Base-by-base conservation (phyloP, 148 eudicot genomes). In the Beta vulgaris region DNA sequence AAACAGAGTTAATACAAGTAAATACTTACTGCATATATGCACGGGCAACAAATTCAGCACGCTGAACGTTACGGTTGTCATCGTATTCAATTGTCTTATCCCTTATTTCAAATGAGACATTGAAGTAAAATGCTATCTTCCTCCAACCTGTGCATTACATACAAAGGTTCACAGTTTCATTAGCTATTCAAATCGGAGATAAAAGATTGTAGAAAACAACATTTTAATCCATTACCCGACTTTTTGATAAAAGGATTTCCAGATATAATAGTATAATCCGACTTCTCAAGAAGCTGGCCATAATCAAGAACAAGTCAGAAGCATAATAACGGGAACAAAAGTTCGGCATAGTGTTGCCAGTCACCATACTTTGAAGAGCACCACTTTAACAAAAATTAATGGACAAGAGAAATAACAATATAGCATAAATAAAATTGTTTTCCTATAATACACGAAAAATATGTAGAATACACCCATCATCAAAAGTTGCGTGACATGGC, bases 41-140 rank as follows among this genome's bases (percentile, higher is more conserved):
- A 69, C 98, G 93, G 59, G 89, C 91, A 35, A 90, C 76, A 76
- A 94, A 94, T 86, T 94, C 98, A 77, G 98, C 97, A 75, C 97
- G 97, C 74, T 82, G 91, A 78, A 94, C 97, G 65, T 94, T 89
- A 66, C 89, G 89, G 65, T 83, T 85, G 34, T 89, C 98, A 80
- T 94, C 97, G 85, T 87, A 94, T 78, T 91, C 96, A 80, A 94
- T 90, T 40, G 80, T 88, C 88, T 90, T 94, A 78, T 94, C 97
- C 82, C 86, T 94, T 74, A 94, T 94, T 74, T 94, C 98, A 81
- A 85, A 91, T 28, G 97, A 91, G 35, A 94, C 74, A 70, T 94
- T 94, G 87, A 94, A 94, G 84, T 90, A 94, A 70, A 87, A 91
- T 44, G 98, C 92, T 74, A 94, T 91, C 91, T 94, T 94, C 86